Percentiles rank a stretch among this genome's conserved stretches.
These are phyloP conservation scores for Myriangium duriaei DNA, from an alignment of 2,329 filamentous ascomycete genomes.

Conservation along the genomic window DNA sequence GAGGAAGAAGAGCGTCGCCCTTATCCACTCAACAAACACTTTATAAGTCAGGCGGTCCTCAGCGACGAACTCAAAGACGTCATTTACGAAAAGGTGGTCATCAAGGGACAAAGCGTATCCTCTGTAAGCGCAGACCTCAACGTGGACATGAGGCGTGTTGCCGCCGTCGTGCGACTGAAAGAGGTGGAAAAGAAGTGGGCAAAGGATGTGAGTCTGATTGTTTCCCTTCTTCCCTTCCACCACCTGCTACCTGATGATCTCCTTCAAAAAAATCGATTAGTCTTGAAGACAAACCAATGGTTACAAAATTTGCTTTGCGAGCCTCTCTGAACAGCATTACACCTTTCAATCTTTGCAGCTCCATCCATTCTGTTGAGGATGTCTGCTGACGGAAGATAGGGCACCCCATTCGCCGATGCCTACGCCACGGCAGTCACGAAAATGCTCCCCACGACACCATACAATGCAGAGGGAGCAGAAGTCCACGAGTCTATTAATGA, in stretches of 20 bases:
- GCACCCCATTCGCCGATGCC: constrained; percentile 60
- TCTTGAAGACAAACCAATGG: constrained; percentile 96
- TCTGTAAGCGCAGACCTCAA: constrained; percentile 64
- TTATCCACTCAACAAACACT: constrained; percentile 63
- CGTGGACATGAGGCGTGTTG: constrained; percentile 73
- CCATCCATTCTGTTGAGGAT: constrained; percentile 9
- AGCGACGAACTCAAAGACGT: constrained; percentile 59
- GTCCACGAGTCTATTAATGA: constrained; percentile 52
- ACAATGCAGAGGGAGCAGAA: constrained; percentile 22
- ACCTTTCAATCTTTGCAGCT: constrained; percentile 9
- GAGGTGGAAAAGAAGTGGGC: constrained; percentile 72
- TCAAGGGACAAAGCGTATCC: constrained; percentile 56
- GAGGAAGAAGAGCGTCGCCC: constrained; percentile 36
- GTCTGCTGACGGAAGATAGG: constrained; percentile 36
- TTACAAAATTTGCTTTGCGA: constrained; percentile 69
- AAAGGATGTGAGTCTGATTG: constrained; percentile 50
- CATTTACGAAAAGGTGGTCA: constrained; percentile 58
- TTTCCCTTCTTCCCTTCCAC: constrained; percentile 4
- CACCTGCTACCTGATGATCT: constrained; percentile 52
- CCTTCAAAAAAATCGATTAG: constrained; percentile 84
- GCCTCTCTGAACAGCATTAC: constrained; percentile 53
- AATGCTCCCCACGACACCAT: constrained; percentile 65
- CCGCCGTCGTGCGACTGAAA: constrained; percentile 74
- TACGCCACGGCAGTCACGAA: constrained; percentile 63
- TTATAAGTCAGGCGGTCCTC: constrained; percentile 59